Evolutionary conservation across 2,329 filamentous ascomycete species (phyloP).

Genomic region (Didymella exigua): DNA sequence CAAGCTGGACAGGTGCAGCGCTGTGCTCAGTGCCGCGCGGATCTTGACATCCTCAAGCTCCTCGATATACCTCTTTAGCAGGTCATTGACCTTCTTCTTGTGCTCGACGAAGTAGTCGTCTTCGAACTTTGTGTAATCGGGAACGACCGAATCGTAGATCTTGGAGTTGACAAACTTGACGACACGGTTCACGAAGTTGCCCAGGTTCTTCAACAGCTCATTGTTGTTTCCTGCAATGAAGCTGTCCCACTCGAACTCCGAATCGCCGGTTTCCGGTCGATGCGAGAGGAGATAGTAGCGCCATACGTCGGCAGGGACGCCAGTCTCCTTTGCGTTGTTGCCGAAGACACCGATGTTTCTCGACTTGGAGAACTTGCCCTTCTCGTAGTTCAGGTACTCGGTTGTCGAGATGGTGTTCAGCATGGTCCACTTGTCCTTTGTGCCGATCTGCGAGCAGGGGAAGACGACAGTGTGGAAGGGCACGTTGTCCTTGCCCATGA

Average conservation of each 20-base stretch:
- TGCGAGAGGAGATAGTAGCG: slow-evolving; percentile 87
- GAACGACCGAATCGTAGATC: slow-evolving; percentile 69
- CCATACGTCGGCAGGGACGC: slow-evolving; percentile 86
- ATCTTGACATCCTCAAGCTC: slow-evolving; percentile 75
- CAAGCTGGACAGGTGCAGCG: slow-evolving; percentile 68
- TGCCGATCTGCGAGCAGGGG: slow-evolving; percentile 84
- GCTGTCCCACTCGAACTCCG: slow-evolving; percentile 86
- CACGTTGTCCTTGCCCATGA: slow-evolving; percentile 93
- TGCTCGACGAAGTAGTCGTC: slow-evolving; percentile 50
- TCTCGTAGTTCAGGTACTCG: slow-evolving; percentile 63
- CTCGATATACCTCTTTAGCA: slow-evolving; percentile 69
- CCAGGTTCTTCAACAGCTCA: slow-evolving; percentile 78
- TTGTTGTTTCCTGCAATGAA: slow-evolving; percentile 89
- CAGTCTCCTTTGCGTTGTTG: slow-evolving; percentile 85
- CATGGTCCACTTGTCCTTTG: slow-evolving; percentile 85
- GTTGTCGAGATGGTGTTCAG: slow-evolving; percentile 87
- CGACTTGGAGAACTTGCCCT: slow-evolving; percentile 85
- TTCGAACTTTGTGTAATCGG: slow-evolving; percentile 66
- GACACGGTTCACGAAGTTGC: slow-evolving; percentile 63
- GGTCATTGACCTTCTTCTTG: slow-evolving; percentile 67
- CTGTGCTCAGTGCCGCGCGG: slow-evolving; percentile 67
- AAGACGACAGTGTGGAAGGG: slow-evolving; percentile 92
- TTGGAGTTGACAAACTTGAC: slow-evolving; percentile 76
- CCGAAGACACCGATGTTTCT: slow-evolving; percentile 90
- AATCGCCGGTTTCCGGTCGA: slow-evolving; percentile 83